Percentiles rank a stretch among this genome's conserved stretches.
phyloP scores from a whole-genome alignment of 768 basidiomycete species.

The Lentinula edodes region DNA sequence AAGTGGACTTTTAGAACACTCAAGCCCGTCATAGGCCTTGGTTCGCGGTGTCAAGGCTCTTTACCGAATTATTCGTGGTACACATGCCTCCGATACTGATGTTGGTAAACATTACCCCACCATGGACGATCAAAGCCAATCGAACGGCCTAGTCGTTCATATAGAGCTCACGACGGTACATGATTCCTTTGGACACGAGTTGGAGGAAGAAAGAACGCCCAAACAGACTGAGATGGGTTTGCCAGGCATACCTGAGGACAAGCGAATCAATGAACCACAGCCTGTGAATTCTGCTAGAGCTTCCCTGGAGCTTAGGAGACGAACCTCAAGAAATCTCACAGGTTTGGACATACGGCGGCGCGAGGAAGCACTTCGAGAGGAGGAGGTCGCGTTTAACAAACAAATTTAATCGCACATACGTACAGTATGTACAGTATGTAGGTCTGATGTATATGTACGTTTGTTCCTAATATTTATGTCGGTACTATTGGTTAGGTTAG shows the following conservation, averaged over 20 bases:
- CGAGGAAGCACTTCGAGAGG: neutral
- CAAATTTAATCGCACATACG: neutral
- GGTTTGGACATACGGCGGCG: neutral
- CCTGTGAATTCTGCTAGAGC: neutral
- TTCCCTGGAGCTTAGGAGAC: neutral
- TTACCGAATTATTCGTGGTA: neutral
- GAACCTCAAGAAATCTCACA: neutral
- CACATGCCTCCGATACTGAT: neutral
- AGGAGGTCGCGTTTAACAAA: neutral
- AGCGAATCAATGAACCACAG: neutral
- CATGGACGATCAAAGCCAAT: neutral
- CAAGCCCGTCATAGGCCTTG: slow-evolving; percentile 6
- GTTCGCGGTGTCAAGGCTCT: slow-evolving; percentile 8
- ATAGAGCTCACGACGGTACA: slow-evolving; percentile 1
- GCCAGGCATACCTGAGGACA: neutral
- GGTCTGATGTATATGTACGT: neutral
- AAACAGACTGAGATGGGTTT: neutral
- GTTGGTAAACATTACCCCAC: neutral
- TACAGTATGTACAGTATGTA: neutral
- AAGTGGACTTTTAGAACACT: neutral
- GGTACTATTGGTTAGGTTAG: no score
- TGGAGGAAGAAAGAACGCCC: neutral
- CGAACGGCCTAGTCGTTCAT: neutral
- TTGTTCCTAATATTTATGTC: neutral
- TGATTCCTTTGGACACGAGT: neutral